Evolutionary conservation across 2,329 filamentous ascomycete genomes (phyloP).

Genomic region (Epichloe amarillans): DNA sequence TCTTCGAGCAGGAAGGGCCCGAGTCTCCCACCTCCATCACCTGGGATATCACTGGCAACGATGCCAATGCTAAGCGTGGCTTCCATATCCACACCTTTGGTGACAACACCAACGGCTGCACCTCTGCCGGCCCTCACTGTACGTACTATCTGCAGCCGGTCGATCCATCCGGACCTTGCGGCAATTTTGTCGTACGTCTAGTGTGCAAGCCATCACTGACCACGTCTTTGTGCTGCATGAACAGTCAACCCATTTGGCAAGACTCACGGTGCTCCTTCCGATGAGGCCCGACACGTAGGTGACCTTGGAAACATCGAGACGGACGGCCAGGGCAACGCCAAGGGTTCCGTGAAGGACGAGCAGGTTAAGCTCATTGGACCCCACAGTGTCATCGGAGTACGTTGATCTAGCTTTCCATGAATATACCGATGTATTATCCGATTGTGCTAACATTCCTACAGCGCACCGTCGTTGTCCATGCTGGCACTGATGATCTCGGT

Average conservation of each 20-base stretch:
- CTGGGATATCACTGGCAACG: conserved; percentile 87
- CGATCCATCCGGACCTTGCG: conserved; percentile 5
- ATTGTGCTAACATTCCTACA: conserved; percentile 21
- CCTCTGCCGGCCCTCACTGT: conserved; percentile 96
- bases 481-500: conserved; percentile 92
- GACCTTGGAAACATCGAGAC: conserved; percentile 97
- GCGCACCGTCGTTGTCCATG: conserved; percentile 92
- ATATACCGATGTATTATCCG: not conserved
- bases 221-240: not conserved
- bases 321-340: conserved; percentile 79
- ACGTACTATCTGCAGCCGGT: conserved; percentile 26
- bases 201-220: not conserved
- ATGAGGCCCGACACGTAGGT: conserved; percentile 84
- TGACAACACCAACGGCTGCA: conserved; percentile 99
- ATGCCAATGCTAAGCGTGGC: conserved; percentile 90
- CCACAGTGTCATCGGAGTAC: conserved; percentile 85
- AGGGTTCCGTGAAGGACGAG: conserved; percentile 67
- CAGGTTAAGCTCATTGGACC: conserved; percentile 92
- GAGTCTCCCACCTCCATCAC: conserved; percentile 79
- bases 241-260: conserved; percentile 91
- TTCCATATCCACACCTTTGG: conserved; percentile 99
- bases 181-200: not conserved
- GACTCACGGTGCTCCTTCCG: conserved; percentile 76
- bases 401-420: conserved; percentile 13
- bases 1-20: conserved; percentile 84